phyloP scores from a whole-genome alignment of 2,329 filamentous ascomycete species.

The Teratosphaeria viscida region DNA sequence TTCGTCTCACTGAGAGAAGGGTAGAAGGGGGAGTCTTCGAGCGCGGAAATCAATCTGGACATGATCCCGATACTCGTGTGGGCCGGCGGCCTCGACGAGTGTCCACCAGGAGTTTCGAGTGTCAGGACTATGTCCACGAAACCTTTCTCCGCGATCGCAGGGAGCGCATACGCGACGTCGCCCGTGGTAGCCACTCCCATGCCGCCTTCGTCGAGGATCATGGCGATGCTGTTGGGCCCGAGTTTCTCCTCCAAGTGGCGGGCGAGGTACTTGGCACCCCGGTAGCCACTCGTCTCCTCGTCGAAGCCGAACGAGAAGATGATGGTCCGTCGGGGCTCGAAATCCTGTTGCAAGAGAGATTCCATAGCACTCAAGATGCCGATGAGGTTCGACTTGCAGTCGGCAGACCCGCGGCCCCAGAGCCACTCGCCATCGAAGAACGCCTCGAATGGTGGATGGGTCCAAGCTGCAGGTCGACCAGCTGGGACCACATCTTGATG shows the following conservation, averaged over 20 bases:
- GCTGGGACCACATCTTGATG: conserved; percentile 58
- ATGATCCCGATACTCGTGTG: neutral
- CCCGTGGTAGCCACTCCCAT: conserved; percentile 34
- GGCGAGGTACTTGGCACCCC: conserved; percentile 33
- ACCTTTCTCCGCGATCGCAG: conserved; percentile 25
- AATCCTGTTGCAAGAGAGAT: conserved; percentile 42
- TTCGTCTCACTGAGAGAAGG: neutral
- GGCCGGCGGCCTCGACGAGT: neutral
- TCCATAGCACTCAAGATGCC: conserved; percentile 48
- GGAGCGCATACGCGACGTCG: conserved; percentile 42
- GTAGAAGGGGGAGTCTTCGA: neutral
- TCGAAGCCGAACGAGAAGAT: conserved; percentile 54
- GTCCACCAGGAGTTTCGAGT: neutral
- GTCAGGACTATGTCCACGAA: neutral
- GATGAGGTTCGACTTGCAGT: conserved; percentile 53
- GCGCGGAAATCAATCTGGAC: neutral
- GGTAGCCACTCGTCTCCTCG: conserved; percentile 46
- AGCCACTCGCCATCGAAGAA: conserved; percentile 47
- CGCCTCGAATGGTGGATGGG: conserved; percentile 50
- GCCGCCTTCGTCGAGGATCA: conserved; percentile 51
- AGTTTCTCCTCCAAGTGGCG: neutral
- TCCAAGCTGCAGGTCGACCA: conserved; percentile 46
- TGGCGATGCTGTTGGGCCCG: conserved; percentile 33
- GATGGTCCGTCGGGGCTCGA: conserved; percentile 45
- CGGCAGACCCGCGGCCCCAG: conserved; percentile 51